Base-by-base conservation (phyloP, 805 yeast genomes). In the Cyberlindnera misumaiensis region DNA sequence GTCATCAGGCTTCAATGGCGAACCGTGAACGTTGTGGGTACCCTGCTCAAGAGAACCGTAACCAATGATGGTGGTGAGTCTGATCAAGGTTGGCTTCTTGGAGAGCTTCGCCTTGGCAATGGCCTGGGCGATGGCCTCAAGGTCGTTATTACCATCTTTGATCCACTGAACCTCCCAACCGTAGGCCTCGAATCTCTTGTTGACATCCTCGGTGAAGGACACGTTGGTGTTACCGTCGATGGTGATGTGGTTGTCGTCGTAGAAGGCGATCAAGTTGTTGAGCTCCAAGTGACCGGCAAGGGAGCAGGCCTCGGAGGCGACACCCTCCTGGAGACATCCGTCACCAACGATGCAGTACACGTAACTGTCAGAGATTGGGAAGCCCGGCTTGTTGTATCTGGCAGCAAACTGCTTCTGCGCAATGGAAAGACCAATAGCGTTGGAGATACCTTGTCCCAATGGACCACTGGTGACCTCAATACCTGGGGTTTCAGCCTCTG, bases 391-490 rank as follows among this genome's bases (percentile, higher is more conserved):
- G 82, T 89, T 88, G 77, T 80, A 90, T 51, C 82, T 80, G 50
- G 96, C 96, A 53, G 94, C 96, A 45, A 85, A 68, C 67, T 87
- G 89, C 51, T 80, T 78, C 70, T 87, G 95, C 45, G 96, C 98
- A 58, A 90, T 76, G 41, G 98, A 97, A 51, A 90, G 62, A 71
- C 98, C 98, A 55, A 90, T 95, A 40, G 97, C 97, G 63, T 87
- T 89, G 55, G 83, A 73, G 55, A 90, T 76, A 81, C 98, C 98
- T 71, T 90, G 98, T 63, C 98, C 98, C 57, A 90, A 77, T 42
- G 98, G 97, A 65, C 98, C 98, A 46, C 97, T 90, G 64, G 97
- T 88, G 57, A 89, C 95, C 64, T 90, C 98, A 44, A 88, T 78
- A 63, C 97, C 97, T 38, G 93, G 88, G 44, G 83, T 74, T 59